These are phyloP conservation scores for Spathaspora passalidarum DNA, from an alignment of 805 yeast genomes.

Conservation along the genomic window DNA sequence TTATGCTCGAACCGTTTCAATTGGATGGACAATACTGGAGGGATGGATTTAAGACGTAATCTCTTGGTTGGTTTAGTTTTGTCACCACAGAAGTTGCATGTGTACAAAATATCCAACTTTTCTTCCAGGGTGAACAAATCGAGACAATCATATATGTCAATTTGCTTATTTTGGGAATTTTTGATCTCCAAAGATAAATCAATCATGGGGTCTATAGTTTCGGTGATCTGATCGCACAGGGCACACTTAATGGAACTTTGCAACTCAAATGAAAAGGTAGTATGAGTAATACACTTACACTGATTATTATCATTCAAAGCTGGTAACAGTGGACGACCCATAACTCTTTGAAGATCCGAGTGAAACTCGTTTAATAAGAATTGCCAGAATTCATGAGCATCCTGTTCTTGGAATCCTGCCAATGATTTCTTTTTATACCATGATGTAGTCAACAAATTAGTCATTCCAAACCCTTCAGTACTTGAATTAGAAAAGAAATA, in stretches of 20 bases:
- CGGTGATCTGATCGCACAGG: constrained; percentile 61
- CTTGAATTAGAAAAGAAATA: constrained; percentile 66
- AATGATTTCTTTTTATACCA: constrained; percentile 82
- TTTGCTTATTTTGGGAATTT: constrained; percentile 24
- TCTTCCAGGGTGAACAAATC: constrained; percentile 77
- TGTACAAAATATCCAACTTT: constrained; percentile 68
- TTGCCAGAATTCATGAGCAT: constrained; percentile 98
- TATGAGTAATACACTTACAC: constrained; percentile 81
- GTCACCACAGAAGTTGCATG: constrained; percentile 63
- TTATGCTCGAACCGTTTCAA: constrained; percentile 75
- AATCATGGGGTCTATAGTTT: constrained; percentile 82
- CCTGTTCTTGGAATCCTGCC: constrained; percentile 97
- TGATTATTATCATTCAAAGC: background rate
- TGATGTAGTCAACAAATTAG: constrained; percentile 75
- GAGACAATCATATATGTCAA: constrained; percentile 60
- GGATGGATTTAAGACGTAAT: constrained; percentile 63
- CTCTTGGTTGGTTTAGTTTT: constrained; percentile 67
- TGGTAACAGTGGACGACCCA: constrained; percentile 1
- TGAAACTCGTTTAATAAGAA: constrained; percentile 86
- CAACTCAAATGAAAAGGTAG: constrained; percentile 78
- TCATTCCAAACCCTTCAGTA: constrained; percentile 74
- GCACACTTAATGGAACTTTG: constrained; percentile 77
- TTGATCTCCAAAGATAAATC: constrained; percentile 80
- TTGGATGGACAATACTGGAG: constrained; percentile 81
- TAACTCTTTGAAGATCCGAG: constrained; percentile 22